Evolutionary conservation across 768 basidiomycete species (phyloP), one percentile per base, ranked within the genome.

Genomic region (Boletus rubescentipes): DNA sequence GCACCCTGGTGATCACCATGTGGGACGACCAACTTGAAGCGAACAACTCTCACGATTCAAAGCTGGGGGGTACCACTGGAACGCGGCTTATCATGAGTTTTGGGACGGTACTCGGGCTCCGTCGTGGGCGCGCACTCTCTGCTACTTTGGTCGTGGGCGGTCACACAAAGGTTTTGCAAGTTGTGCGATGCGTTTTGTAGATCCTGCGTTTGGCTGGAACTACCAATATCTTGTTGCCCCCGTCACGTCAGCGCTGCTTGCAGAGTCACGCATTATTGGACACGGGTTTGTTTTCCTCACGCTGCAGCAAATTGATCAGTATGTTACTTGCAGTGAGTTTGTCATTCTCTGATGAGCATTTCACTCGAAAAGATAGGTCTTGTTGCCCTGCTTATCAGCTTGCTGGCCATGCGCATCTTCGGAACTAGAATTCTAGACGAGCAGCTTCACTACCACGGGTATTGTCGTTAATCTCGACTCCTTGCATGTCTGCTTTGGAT

Each of bases 401-500:
- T 85, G 14, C 73, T 86, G 38, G 85, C 84, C 39, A 80, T 87
- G n/a, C 77, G 81, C 9, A 77, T 87, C 7, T 88, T 87, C 53
- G 85, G 86, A 89, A 64, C 71, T 87, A n/a, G 85, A 87, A 63
- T 87, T 87, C 69, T 87, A 85, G 84, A 79, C 81, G 61, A 86
- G 83, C 51, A 79, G 81, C 50, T 76, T 91, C 67, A 89, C 91
- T 68, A 77, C 90, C 65, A 76, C 54, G 45, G 54, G 54, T 6
- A 51, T 84, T 49, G 80, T 86, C 61, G 78, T 86, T 56, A 85
- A 86, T 64, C 79, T 87, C 20, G 87, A 68, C 52, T 71, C 73
- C 1, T 54, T 58, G 29, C 66, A 70, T 42, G 72, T 72, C 54
- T 62, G 69, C 36, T 60, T 66, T 31, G 70, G 67, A 55, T 77